Evolutionary conservation across 2,329 filamentous ascomycete genomes (phyloP).

Genomic region (Diaporthe capsici): DNA sequence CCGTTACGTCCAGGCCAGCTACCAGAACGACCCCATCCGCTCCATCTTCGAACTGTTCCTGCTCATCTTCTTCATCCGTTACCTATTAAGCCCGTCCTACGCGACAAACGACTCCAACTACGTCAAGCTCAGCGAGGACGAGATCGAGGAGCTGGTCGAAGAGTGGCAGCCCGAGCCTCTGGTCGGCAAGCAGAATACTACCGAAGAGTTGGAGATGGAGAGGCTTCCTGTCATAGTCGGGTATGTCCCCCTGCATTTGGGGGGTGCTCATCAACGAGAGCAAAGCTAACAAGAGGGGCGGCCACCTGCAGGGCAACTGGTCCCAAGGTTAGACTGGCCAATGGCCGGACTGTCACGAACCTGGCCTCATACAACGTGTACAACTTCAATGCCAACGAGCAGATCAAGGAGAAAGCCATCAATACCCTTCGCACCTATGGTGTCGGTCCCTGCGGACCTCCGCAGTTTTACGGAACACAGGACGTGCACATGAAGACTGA

Average conservation of each 20-base stretch:
- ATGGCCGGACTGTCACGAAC: conserved; percentile 91
- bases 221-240: conserved; percentile 90
- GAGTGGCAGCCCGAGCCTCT: conserved; percentile 97
- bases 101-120: conserved; percentile 91
- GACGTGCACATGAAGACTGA: conserved; percentile 99
- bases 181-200: conserved; percentile 78
- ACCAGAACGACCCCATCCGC: conserved; percentile 96
- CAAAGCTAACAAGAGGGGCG: conserved; percentile 11
- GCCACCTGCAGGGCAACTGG: conserved; percentile 78
- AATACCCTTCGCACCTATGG: conserved; percentile 95
- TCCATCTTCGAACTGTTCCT: conserved; percentile 94
- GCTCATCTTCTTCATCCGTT: conserved; percentile 95
- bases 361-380: conserved; percentile 97
- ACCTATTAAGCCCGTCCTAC: conserved; percentile 92
- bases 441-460: conserved; percentile 95
- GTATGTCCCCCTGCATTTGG: conserved; percentile 60
- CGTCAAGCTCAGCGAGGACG: conserved; percentile 90
- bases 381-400: conserved; percentile 94
- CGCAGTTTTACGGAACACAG: conserved; percentile 98
- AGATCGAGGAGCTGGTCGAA: conserved; percentile 96
- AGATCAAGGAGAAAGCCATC: conserved; percentile 94
- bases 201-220: conserved; percentile 87
- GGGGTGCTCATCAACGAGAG: not conserved
- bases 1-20: conserved; percentile 96
- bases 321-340: conserved; percentile 89